These are phyloP conservation scores for Peniophora sp. DNA, from an alignment of 1,284 basidiomycete species.

Conservation along the genomic window DNA sequence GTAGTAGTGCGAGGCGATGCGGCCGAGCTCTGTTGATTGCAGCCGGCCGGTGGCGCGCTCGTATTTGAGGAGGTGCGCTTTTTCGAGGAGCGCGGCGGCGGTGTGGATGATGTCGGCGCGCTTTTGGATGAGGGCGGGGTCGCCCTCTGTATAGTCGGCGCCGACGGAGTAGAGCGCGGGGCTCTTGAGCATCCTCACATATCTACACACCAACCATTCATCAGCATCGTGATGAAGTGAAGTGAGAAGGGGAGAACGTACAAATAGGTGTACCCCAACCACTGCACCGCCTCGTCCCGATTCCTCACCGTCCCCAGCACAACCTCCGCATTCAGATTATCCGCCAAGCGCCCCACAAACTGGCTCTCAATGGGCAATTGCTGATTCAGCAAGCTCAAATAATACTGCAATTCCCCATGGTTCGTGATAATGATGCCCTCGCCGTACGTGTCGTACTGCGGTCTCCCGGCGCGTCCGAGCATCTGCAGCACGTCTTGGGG, in stretches of 20 bases:
- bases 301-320: constrained; percentile 95
- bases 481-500: constrained; percentile 98
- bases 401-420: constrained; percentile 95
- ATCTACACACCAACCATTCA: constrained; percentile 36
- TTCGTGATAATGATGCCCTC: constrained; percentile 99
- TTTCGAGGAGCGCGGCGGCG: constrained; percentile 90
- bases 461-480: constrained; percentile 96
- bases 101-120: constrained; percentile 92
- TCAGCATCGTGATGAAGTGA: constrained; percentile 5
- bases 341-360: constrained; percentile 87
- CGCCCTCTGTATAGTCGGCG: constrained; percentile 87
- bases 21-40: constrained; percentile 86
- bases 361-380: constrained; percentile 97
- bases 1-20: constrained; percentile 96
- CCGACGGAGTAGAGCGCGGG: constrained; percentile 88
- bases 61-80: constrained; percentile 91
- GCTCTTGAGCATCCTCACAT: constrained; percentile 93
- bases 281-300: constrained; percentile 95
- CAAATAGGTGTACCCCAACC: constrained; percentile 94
- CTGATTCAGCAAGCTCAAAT: constrained; percentile 88
- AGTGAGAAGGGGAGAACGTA: constrained; percentile 32
- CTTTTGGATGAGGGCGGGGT: constrained; percentile 84
- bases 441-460: constrained; percentile 95
- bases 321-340: constrained; percentile 97
- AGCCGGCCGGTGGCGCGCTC: constrained; percentile 87